Conservation (phyloP, 2,329 filamentous ascomycete species). For the Pseudocercospora ulei region DNA sequence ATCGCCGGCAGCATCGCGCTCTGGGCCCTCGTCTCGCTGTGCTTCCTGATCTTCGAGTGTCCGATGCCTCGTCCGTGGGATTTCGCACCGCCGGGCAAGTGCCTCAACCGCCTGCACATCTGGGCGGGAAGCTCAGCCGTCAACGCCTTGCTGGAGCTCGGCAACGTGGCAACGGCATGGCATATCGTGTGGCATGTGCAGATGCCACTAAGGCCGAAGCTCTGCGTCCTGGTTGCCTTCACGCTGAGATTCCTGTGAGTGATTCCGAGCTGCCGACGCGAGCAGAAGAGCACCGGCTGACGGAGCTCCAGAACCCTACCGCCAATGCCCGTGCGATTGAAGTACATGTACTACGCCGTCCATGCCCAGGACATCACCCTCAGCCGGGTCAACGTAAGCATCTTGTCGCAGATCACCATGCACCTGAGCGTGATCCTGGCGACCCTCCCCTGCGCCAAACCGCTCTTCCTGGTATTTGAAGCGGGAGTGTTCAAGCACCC, state of each 20-base stretch:
- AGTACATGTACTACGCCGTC: slow-evolving; percentile 16
- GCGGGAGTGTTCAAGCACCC: slow-evolving; percentile 17
- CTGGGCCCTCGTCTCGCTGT: slow-evolving; percentile 19
- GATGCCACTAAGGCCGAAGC: slow-evolving; percentile 24
- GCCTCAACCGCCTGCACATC: slow-evolving; percentile 19
- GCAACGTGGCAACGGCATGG: slow-evolving; percentile 20
- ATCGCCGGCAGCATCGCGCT: slow-evolving; percentile 16
- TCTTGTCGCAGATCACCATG: slow-evolving; percentile 25
- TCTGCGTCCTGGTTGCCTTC: slow-evolving; percentile 24
- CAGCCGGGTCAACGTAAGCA: slow-evolving; percentile 17
- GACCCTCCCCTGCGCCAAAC: slow-evolving; percentile 30
- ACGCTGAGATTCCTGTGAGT: slow-evolving; percentile 25
- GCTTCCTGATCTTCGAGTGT: slow-evolving; percentile 24
- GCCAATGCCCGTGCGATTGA: slow-evolving; percentile 18
- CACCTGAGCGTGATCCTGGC: slow-evolving; percentile 29
- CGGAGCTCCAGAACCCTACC: slow-evolving; percentile 15
- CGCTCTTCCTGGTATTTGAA: slow-evolving; percentile 26
- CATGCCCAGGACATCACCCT: slow-evolving; percentile 18
- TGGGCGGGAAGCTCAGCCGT: slow-evolving; percentile 19
- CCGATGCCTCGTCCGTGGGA: slow-evolving; percentile 25
- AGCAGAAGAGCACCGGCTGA: slow-evolving; percentile 8
- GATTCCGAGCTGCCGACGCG: no score
- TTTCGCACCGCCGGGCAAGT: slow-evolving; percentile 12
- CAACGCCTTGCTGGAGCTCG: slow-evolving; percentile 22
- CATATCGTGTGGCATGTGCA: slow-evolving; percentile 26